Percentiles rank a stretch among this genome's conserved stretches.
Evolutionary conservation across 805 yeast genomes (phyloP).

Genomic region (Scheffersomyces spartinae): DNA sequence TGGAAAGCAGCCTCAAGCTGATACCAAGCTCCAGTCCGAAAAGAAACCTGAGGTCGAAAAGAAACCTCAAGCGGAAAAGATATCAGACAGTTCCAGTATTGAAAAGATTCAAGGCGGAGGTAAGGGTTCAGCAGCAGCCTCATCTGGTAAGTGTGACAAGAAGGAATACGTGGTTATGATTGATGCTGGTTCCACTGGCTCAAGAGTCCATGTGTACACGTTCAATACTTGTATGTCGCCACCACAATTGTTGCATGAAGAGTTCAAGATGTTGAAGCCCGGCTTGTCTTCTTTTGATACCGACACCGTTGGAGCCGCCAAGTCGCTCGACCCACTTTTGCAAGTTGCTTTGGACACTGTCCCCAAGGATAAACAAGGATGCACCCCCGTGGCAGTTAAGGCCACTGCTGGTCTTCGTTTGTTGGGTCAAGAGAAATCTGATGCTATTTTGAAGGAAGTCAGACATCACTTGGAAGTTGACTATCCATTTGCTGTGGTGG

Average conservation of each 20-base stretch:
- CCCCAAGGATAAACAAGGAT: conserved; percentile 59
- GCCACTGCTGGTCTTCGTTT: conserved; percentile 96
- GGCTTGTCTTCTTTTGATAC: conserved; percentile 82
- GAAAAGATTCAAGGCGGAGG: conserved; percentile 1
- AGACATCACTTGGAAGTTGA: conserved; percentile 61
- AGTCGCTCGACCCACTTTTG: conserved; percentile 76
- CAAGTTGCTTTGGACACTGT: conserved; percentile 64
- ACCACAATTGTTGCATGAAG: conserved; percentile 70
- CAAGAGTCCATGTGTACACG: conserved; percentile 88
- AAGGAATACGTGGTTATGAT: conserved; percentile 80
- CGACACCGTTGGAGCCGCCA: conserved; percentile 78
- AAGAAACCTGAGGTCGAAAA: conserved; percentile 2
- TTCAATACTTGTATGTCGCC: conserved; percentile 81
- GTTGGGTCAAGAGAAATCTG: conserved; percentile 66
- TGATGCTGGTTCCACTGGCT: conserved; percentile 97
- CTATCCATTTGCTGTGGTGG: conserved; percentile 88
- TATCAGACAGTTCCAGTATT: neutral
- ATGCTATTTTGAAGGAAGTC: conserved; percentile 65
- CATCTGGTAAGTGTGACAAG: conserved; percentile 13
- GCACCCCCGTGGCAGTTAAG: conserved; percentile 93
- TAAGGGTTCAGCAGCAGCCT: conserved; percentile 1
- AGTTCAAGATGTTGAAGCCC: conserved; percentile 81
- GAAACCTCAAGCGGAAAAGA: conserved; percentile 7
- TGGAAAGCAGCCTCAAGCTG: conserved; percentile 4
- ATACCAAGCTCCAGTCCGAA: conserved; percentile 3